phyloP scores from a whole-genome alignment of 2,329 filamentous ascomycete species.

The Ceratocystis colombiana region DNA sequence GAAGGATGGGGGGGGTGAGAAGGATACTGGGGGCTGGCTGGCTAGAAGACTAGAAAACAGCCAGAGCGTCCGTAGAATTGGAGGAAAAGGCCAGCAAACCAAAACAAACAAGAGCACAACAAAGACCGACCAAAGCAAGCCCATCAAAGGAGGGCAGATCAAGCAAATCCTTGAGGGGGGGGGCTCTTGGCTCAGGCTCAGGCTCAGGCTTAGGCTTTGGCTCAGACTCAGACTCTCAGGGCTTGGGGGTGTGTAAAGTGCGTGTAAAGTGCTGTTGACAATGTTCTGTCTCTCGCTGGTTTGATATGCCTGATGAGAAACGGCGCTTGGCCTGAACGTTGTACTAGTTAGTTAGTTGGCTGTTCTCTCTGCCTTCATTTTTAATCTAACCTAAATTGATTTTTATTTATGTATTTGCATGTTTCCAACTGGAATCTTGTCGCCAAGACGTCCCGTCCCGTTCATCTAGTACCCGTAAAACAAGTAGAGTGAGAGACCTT shows the following conservation, averaged over 20 bases:
- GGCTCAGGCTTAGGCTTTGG: not conserved
- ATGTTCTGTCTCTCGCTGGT: not conserved
- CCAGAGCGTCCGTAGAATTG: not conserved
- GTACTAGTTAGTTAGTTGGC: not conserved
- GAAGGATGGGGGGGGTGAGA: not conserved
- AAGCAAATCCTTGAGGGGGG: not conserved
- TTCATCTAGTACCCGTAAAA: not conserved
- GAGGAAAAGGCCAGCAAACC: not conserved
- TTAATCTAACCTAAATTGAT: not conserved
- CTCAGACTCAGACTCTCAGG: not conserved
- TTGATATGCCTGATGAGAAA: constrained; percentile 12
- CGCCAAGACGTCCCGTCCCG: constrained; percentile 12
- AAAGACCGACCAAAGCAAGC: not conserved
- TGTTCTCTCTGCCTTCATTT: not conserved
- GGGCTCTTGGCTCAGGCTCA: not conserved
- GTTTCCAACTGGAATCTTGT: not conserved
- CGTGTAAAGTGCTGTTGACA: not conserved
- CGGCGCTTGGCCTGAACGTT: not conserved
- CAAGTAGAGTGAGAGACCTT: not conserved
- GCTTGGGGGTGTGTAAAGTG: not conserved
- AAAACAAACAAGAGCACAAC: not conserved
- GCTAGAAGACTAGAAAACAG: not conserved
- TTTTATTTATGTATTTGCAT: not conserved
- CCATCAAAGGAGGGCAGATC: not conserved
- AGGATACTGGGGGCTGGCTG: not conserved